Base-by-base conservation (phyloP, 345 rosid species). In the Dimocarpus longan region DNA sequence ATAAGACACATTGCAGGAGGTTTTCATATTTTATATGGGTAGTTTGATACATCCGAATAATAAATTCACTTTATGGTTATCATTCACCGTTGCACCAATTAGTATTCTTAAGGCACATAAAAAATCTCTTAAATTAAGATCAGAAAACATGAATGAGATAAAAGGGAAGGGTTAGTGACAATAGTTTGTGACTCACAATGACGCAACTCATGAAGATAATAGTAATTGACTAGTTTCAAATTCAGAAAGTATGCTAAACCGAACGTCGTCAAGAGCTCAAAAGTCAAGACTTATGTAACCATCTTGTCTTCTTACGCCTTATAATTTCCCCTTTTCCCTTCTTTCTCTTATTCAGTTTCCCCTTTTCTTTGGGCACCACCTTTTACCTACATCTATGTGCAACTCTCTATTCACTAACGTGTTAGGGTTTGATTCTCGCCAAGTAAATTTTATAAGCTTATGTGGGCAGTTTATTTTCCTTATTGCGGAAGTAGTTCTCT, bases 231-330 rank as follows among this genome's bases (percentile, higher is more conserved):
- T 26, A 26, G 28, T 26, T 26, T 26, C 28, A 26, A 26, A 26
- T 26, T 26, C 28, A 26, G 28, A 26, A 24, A 24, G 21, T 4
- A 54, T 19, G 9, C 8, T 13, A 66, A 32, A n/a, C n/a, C n/a
- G n/a, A n/a, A 66, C 71, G 44, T n/a, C 50, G 32, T 8, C 16
- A 40, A 59, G 24, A 64, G 9, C 60, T 10, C 10, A 44, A 63
- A 79, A 54, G 76, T 71, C 70, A 70, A 70, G 54, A 5, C 22
- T 40, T 16, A 70, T 37, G 68, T 24, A 68, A 77, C 56, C 56
- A 68, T 18, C 68, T 69, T 57, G 59, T 57, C 74, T 42, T 26
- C 5, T 60, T 43, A 32, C 37, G 4, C 37, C 37, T 32, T 32
- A 32, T 32, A 32, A 32, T 32, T 32, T 32, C 4, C 37, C 4